Percentiles rank a stretch among this genome's conserved stretches.
phyloP scores from a whole-genome alignment of 176 grass and related monocot genomes.

The Ensete ventricosum region DNA sequence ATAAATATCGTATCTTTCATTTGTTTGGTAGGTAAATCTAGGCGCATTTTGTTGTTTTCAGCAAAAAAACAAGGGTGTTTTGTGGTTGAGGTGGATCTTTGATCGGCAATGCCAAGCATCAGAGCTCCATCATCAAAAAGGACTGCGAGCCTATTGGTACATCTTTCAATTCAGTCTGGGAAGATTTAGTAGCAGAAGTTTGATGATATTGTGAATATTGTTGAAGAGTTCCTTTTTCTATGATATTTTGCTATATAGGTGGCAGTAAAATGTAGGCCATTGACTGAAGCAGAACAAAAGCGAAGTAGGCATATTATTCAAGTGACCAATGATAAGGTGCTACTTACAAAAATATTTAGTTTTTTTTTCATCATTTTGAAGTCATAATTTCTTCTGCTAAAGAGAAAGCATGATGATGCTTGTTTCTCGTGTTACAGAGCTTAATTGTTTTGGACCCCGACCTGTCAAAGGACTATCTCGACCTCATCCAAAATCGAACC shows the following conservation, averaged over 20 bases:
- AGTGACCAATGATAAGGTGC: conserved; percentile 87
- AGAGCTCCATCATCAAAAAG: conserved; percentile 76
- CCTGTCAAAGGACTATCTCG: conserved; percentile 91
- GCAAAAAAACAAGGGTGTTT: not conserved
- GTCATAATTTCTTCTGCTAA: not conserved
- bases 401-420: not conserved
- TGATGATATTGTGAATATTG: not conserved
- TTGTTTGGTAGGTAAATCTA: not conserved
- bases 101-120: conserved; percentile 61
- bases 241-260: conserved; percentile 36
- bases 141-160: conserved; percentile 82
- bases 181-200: not conserved
- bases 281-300: conserved; percentile 56
- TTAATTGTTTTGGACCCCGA: conserved; percentile 92
- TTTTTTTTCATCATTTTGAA: not conserved
- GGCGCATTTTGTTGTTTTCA: no score
- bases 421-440: conserved; percentile 35
- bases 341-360: not conserved
- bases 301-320: conserved; percentile 85
- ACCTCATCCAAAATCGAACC: conserved; percentile 83
- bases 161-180: not conserved
- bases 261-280: conserved; percentile 87
- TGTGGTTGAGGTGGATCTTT: not conserved
- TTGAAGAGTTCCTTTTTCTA: not conserved
- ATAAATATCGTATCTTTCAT: not conserved